These are phyloP conservation scores for Penicillium argentinense DNA, from an alignment of 495 filamentous ascomycete species.

Conservation along the genomic window DNA sequence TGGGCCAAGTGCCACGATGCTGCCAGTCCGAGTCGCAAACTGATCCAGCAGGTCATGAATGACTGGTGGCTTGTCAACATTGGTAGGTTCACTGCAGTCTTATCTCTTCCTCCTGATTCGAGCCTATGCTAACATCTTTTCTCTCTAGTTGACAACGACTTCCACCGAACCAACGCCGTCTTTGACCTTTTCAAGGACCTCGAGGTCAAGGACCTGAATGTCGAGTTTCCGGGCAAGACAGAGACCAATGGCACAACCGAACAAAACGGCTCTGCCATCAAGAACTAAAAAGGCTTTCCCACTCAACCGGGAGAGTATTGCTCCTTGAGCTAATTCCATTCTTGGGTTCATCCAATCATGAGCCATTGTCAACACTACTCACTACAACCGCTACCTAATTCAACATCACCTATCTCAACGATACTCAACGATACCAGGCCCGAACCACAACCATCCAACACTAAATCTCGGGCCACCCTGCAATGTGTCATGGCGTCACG, in stretches of 20 bases:
- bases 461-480: slow-evolving; percentile 27
- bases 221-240: slow-evolving; percentile 29
- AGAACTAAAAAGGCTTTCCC: slow-evolving; percentile 27
- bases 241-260: slow-evolving; percentile 14
- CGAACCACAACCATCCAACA: slow-evolving; percentile 31
- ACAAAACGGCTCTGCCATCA: slow-evolving; percentile 25
- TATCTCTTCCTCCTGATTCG: neutral
- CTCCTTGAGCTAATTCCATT: slow-evolving; percentile 1
- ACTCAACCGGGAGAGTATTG: slow-evolving; percentile 14
- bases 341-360: slow-evolving; percentile 11
- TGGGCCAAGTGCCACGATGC: slow-evolving; percentile 90
- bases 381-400: slow-evolving; percentile 35
- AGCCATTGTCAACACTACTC: slow-evolving; percentile 20
- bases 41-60: slow-evolving; percentile 83
- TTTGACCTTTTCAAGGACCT: slow-evolving; percentile 86
- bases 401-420: slow-evolving; percentile 49
- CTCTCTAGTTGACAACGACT: slow-evolving; percentile 87
- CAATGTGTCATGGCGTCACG: slow-evolving; percentile 49
- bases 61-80: slow-evolving; percentile 95
- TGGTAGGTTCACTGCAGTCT: slow-evolving; percentile 60
- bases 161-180: slow-evolving; percentile 73
- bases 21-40: slow-evolving; percentile 71
- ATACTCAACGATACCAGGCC: slow-evolving; percentile 34
- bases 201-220: slow-evolving; percentile 62
- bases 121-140: neutral